Evolutionary conservation across 805 yeast genomes (phyloP), one percentile per base, ranked within the genome.

Genomic region (Kazachstania kunashirensis): DNA sequence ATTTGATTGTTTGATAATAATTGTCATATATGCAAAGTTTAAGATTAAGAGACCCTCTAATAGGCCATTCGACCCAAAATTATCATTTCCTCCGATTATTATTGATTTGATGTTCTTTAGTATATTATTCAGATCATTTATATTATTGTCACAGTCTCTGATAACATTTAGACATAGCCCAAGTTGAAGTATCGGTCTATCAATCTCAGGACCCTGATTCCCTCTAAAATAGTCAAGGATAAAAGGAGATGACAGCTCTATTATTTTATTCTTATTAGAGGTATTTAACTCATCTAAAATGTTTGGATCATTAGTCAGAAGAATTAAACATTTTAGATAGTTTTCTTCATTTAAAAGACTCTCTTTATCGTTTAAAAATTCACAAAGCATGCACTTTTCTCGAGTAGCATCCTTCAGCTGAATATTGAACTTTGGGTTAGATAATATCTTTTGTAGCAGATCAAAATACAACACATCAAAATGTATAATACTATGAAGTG

Each of bases 291-390:
- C n/a, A 6, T 26, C 14, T 18, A 39, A 14, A 16, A 36, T 15
- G 4, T 18, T 28, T 7, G 17, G 19, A 16, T 45, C 45, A 30
- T 50, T 55, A 16, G 59, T 47, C 10, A 52, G 15, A 20, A 52
- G 34, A n/a, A 55, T 51, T 11, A 52, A 28, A 17, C 45, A 41
- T 37, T 54, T 54, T 11, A 52, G 12, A 17, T 14, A 29, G 8
- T 29, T 23, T n/a, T 29, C 36, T 12, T 28, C 20, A 13, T 26
- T 14, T 10, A 26, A 14, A 13, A 26, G 18, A 12, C 9, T 12
- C 6, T 3, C 8, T 6, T 26, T 13, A 3, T 13, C 9, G 1
- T 6, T 14, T 14, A 26, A 26, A 11, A 26, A n/a, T 26, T 8
- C 15, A 14, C 29, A 14, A 3, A 26, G n/a, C n/a, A n/a, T n/a